Evolutionary conservation across 1,284 basidiomycete species (phyloP).

Genomic region (Leccinum angustisporum): DNA sequence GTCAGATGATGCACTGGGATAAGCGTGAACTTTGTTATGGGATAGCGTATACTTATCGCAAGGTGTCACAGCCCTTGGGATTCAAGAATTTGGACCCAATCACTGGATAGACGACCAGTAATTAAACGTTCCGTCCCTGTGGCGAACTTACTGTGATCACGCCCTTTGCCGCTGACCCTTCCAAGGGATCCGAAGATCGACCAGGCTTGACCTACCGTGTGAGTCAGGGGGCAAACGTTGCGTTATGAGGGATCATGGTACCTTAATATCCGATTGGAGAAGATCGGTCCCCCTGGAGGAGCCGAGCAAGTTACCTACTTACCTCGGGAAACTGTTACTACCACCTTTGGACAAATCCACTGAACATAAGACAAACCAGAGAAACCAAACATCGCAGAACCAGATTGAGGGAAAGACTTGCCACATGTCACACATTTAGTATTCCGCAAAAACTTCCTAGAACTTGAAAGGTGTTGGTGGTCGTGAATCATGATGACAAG

Average conservation of each 20-base stretch:
- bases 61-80: not conserved
- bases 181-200: not conserved
- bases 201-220: not conserved
- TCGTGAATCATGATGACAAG: too few species aligned
- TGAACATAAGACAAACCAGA: not conserved
- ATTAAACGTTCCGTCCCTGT: not conserved
- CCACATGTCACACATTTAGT: not conserved
- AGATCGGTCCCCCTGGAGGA: not conserved
- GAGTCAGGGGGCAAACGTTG: not conserved
- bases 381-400: not conserved
- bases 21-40: not conserved
- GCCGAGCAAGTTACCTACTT: not conserved
- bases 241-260: not conserved
- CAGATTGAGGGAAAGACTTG: not conserved
- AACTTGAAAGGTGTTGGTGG: too few species aligned
- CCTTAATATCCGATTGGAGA: not conserved
- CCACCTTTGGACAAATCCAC: not conserved
- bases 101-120: not conserved
- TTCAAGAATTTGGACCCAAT: not conserved
- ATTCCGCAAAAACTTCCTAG: too few species aligned
- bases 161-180: not conserved
- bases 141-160: not conserved
- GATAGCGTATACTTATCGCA: not conserved
- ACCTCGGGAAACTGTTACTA: not conserved
- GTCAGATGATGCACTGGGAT: not conserved